A percentile compares a stretch with the other conserved stretches of the same genome.
Conservation (phyloP, 495 filamentous ascomycete genomes). For the Jackrogersella multiformis region DNA sequence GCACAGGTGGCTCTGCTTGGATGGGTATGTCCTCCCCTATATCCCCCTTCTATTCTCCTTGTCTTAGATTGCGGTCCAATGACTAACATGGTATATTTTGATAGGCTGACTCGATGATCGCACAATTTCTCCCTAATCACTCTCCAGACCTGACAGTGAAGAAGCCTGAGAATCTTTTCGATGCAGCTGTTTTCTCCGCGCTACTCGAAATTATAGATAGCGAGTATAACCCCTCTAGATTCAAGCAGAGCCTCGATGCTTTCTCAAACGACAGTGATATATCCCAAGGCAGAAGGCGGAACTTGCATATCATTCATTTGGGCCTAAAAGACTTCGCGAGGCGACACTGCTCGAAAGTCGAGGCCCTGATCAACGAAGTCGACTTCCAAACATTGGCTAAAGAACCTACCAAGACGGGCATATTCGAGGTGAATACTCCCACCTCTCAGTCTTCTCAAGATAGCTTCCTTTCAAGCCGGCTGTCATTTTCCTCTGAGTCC, state of each 20-base stretch:
- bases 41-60: neutral
- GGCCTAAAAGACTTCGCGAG: conserved; percentile 39
- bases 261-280: conserved; percentile 28
- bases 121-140: conserved; percentile 29
- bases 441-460: neutral
- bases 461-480: neutral
- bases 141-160: conserved; percentile 45
- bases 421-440: conserved; percentile 38
- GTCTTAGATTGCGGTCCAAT: conserved; percentile 5
- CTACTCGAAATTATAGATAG: conserved; percentile 69
- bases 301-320: conserved; percentile 45
- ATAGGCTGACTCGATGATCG: conserved; percentile 44
- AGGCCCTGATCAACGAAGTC: conserved; percentile 37
- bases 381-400: conserved; percentile 43
- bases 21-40: conserved; percentile 50
- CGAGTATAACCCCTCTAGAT: conserved; percentile 70
- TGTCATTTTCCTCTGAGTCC: neutral
- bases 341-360: conserved; percentile 34
- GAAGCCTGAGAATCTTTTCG: conserved; percentile 68
- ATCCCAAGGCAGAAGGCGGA: conserved; percentile 34
- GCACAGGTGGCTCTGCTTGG: conserved; percentile 55
- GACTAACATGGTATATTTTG: conserved; percentile 28
- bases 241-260: conserved; percentile 59
- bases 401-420: conserved; percentile 40
- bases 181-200: conserved; percentile 73